phyloP scores from a whole-genome alignment of 805 yeast genomes.

The Yarrowia sp. region DNA sequence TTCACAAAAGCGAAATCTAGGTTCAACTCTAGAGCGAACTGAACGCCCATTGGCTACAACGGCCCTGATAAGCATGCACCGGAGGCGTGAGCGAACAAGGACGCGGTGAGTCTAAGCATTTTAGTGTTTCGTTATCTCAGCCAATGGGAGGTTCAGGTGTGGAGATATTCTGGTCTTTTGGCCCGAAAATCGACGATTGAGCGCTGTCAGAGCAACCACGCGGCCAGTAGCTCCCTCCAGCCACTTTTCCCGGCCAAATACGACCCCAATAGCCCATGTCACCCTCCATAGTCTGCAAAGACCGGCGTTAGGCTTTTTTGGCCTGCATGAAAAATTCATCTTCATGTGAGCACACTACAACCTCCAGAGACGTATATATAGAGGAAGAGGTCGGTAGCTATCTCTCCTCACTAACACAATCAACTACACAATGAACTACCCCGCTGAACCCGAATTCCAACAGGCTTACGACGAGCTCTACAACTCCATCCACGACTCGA shows the following conservation, averaged over 20 bases:
- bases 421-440: conserved; percentile 63
- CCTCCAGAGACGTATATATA: conserved; percentile 18
- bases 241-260: neutral
- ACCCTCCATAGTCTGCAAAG: neutral
- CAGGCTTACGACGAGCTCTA: conserved; percentile 96
- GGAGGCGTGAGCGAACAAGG: conserved; percentile 20
- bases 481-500: conserved; percentile 84
- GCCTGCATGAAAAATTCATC: conserved; percentile 21
- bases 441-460: conserved; percentile 96
- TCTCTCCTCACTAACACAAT: neutral
- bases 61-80: conserved; percentile 24
- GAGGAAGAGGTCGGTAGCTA: neutral
- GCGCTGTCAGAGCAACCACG: neutral
- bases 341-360: conserved; percentile 22
- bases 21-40: neutral
- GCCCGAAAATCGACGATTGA: neutral
- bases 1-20: conserved; percentile 16
- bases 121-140: conserved; percentile 24
- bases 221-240: neutral
- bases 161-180: neutral
- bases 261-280: neutral
- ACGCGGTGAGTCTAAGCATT: neutral
- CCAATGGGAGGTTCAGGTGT: conserved; percentile 17
- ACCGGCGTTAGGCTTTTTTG: neutral
- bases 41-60: conserved; percentile 13